phyloP scores from a whole-genome alignment of 2,329 filamentous ascomycete species.

The Claviceps lovelessii region DNA sequence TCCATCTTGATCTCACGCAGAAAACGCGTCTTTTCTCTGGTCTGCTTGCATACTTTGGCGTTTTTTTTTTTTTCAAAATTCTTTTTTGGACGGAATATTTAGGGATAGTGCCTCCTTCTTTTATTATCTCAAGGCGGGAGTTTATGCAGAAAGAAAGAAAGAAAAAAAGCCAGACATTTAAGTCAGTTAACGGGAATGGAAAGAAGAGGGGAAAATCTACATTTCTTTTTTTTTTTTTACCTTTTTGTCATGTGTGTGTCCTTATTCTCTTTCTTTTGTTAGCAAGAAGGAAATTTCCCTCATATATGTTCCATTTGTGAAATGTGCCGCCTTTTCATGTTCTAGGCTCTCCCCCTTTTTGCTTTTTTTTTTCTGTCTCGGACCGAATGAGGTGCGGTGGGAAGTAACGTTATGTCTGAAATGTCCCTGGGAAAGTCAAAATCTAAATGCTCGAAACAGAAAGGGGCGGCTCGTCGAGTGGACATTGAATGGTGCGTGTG shows the following conservation, averaged over 20 bases:
- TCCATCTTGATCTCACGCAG: background rate
- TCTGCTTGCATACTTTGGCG: conserved; percentile 30
- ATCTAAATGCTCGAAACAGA: no score
- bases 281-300: background rate
- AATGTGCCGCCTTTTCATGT: background rate
- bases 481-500: no score
- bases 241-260: background rate
- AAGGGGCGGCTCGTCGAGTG: no score
- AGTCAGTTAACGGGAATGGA: background rate
- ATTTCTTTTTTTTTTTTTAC: background rate
- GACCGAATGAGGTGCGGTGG: no score
- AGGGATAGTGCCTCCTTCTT: background rate
- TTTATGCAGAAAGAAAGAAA: background rate
- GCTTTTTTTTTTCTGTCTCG: no score
- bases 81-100: background rate
- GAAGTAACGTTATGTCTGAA: no score
- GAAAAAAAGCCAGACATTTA: background rate
- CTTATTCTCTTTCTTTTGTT: background rate
- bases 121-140: background rate
- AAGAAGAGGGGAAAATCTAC: background rate
- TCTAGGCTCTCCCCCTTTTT: no score
- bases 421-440: no score
- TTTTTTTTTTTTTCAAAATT: conserved; percentile 8
- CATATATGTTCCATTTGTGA: background rate
- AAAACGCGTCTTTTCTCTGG: conserved; percentile 17